Percentiles rank a stretch among this genome's conserved stretches.
Conservation (phyloP, 352 stramenopile genomes). For the Pythium aristosporum region DNA sequence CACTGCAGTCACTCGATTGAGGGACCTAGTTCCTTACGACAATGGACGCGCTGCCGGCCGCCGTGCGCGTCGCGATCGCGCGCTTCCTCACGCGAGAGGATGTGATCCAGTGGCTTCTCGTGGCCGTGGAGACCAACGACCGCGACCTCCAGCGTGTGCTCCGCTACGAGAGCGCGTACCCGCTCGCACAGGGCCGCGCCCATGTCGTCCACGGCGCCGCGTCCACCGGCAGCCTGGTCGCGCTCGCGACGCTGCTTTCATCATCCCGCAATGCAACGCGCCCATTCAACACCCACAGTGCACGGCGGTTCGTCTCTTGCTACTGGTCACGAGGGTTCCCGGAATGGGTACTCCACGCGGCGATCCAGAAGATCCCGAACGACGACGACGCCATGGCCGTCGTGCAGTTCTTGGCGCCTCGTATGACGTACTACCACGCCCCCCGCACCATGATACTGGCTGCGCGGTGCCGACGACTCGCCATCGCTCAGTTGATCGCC, state of each 20-base stretch:
- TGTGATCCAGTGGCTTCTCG: neutral
- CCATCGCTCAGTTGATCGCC: conserved; percentile 6
- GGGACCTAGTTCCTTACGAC: neutral
- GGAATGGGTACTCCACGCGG: conserved; percentile 4
- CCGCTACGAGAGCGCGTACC: conserved; percentile 4
- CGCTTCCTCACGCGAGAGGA: conserved; percentile 1
- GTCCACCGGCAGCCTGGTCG: neutral
- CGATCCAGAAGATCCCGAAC: conserved; percentile 2
- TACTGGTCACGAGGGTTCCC: neutral
- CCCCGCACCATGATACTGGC: neutral
- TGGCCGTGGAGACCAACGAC: neutral
- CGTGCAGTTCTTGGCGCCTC: conserved; percentile 2
- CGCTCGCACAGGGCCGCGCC: neutral
- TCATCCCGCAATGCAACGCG: neutral
- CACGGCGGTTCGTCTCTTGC: neutral
- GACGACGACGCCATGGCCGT: neutral
- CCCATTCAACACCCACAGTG: neutral
- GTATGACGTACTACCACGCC: neutral
- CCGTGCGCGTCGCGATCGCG: neutral
- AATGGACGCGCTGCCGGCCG: neutral
- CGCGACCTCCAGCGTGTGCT: neutral
- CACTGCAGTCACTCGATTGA: neutral
- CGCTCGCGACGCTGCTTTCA: conserved; percentile 1
- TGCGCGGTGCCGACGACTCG: neutral
- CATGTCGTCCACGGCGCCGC: neutral